These are phyloP conservation scores for Fusarium xylarioides DNA, from an alignment of 2,329 filamentous ascomycete genomes.

Conservation along the genomic window DNA sequence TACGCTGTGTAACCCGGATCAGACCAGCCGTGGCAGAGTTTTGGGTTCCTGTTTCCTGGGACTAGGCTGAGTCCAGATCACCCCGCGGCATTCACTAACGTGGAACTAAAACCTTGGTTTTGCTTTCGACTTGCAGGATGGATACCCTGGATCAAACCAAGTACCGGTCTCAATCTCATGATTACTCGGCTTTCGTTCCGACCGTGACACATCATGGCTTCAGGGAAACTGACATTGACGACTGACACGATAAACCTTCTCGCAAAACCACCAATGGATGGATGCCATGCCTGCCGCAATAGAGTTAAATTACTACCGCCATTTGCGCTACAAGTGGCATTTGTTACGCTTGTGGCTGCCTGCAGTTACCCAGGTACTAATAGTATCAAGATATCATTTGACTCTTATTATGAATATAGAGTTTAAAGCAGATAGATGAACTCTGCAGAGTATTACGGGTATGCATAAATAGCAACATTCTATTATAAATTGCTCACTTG, in stretches of 20 bases:
- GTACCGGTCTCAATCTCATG: neutral
- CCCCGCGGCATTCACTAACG: slow-evolving; percentile 31
- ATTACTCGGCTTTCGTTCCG: slow-evolving; percentile 2
- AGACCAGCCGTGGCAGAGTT: slow-evolving; percentile 13
- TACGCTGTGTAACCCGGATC: neutral
- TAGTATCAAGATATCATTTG: neutral
- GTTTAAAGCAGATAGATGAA: neutral
- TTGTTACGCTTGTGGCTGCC: neutral
- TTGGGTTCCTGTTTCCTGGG: neutral
- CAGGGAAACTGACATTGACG: neutral
- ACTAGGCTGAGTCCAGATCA: slow-evolving; percentile 25
- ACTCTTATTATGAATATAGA: neutral
- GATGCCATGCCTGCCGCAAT: neutral
- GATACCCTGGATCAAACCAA: slow-evolving; percentile 2
- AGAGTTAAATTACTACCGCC: neutral
- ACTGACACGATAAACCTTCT: neutral
- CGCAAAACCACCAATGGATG: neutral
- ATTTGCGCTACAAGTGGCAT: slow-evolving; percentile 3
- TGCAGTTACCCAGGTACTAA: neutral
- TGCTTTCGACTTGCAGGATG: neutral
- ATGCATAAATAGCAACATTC: neutral
- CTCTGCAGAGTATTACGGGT: neutral
- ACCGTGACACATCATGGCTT: neutral
- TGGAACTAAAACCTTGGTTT: slow-evolving; percentile 17
- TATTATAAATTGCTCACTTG: neutral